Base-by-base conservation (phyloP, 2,329 filamentous ascomycete genomes). In the Diaporthe sp. region DNA sequence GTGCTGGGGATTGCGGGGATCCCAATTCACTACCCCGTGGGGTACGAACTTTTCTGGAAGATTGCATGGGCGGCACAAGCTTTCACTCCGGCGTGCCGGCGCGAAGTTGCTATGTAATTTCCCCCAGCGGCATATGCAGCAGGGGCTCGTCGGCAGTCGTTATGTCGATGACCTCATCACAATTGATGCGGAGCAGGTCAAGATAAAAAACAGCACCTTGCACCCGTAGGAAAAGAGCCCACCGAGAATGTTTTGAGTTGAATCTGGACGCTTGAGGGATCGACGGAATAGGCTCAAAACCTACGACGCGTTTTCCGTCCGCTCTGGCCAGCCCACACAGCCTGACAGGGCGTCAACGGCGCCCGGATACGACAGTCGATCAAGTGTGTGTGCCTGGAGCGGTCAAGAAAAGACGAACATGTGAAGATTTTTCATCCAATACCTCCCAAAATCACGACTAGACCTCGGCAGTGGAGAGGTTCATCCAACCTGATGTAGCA, bases 401-500 rank as follows among this genome's bases (percentile, higher is more conserved):
- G 46, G 49, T 53, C 62, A 53, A 39, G 12, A 1, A 53, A 51
- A 39, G 22, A 25, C 46, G 44, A 22, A 53, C 62, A 68, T 68
- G 62, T 68, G 62, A 68, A 68, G 31, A 53, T 39, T 46, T 25
- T 19, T 68, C 31, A 53, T 68, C 46, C 62, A 68, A 39, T 19
- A 13, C 13, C 31, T 39, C n/a, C n/a, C 15, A 2, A 28, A 28
- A 19, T 42, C 46, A 69, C 49, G 39, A 55, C 34, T 34, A 69
- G 65, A 69, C 65, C 65, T 69, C 65, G 65, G 65, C 65, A 55
- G 19, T 42, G 34, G 28, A 69, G 65, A 55, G 46, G 46, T 69
- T 68, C 65, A 55, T 69, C 65, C 46, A 51, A 28, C 31, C 65
- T 55, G 22, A 55, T n/a, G 44, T 19, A 10, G 49, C 65, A 69